Evolutionary conservation across 2,329 filamentous ascomycete genomes (phyloP).

Genomic region (Xylariales sp.): DNA sequence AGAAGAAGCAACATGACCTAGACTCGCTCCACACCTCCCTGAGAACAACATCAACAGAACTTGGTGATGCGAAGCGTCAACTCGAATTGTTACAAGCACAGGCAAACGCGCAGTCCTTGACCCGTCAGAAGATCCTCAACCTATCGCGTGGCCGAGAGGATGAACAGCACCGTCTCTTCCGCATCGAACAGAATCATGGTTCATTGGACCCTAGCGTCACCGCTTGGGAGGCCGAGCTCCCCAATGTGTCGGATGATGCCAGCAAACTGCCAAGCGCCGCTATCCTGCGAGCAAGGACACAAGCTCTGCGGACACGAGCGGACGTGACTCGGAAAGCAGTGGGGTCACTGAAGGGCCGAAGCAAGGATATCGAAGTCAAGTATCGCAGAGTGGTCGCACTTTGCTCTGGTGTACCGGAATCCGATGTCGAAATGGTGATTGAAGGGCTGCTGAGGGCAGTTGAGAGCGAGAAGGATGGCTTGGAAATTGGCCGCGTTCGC

Average conservation of each 20-base stretch:
- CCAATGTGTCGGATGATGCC: slow-evolving; percentile 23
- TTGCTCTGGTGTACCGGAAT: slow-evolving; percentile 75
- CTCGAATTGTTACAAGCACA: slow-evolving; percentile 67
- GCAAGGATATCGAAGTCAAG: slow-evolving; percentile 78
- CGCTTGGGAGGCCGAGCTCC: slow-evolving; percentile 51
- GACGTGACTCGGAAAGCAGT: slow-evolving; percentile 63
- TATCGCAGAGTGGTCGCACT: slow-evolving; percentile 84
- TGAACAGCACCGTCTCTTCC: slow-evolving; percentile 52
- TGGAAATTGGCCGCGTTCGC: slow-evolving; percentile 71
- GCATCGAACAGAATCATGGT: slow-evolving; percentile 40
- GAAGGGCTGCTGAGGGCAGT: slow-evolving; percentile 80
- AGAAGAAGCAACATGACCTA: slow-evolving; percentile 76
- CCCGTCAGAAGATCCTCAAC: slow-evolving; percentile 71
- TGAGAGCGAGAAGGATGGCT: slow-evolving; percentile 75
- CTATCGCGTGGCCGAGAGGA: slow-evolving; percentile 69
- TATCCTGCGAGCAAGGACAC: slow-evolving; percentile 62
- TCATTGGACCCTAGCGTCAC: slow-evolving; percentile 40
- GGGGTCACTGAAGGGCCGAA: slow-evolving; percentile 68
- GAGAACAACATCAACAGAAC: slow-evolving; percentile 71
- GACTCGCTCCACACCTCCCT: slow-evolving; percentile 78
- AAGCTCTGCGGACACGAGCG: slow-evolving; percentile 67
- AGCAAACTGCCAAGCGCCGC: slow-evolving; percentile 52
- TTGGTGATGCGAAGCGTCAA: slow-evolving; percentile 70
- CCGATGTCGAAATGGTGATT: slow-evolving; percentile 74
- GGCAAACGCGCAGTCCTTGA: slow-evolving; percentile 59